Conservation (phyloP, 371 early-diverging fungal species). For the Umbelopsis sp. region DNA sequence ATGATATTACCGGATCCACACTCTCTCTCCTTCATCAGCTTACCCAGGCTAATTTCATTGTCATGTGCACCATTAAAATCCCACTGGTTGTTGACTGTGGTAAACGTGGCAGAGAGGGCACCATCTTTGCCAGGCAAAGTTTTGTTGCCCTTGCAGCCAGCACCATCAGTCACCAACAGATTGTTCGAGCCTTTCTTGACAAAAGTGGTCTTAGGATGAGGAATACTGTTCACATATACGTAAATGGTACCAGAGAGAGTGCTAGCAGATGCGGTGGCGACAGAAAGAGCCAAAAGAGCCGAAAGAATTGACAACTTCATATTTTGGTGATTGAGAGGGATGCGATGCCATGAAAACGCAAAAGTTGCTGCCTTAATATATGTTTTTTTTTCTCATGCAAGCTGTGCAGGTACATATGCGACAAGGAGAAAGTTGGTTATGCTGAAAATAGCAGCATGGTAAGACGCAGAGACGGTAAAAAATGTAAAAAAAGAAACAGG, state of each 20-base stretch:
- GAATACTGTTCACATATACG: slow-evolving; percentile 20
- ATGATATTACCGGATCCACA: too few species aligned
- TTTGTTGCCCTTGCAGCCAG: slow-evolving; percentile 5
- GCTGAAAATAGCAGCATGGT: too few species aligned
- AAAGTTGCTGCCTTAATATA: too few species aligned
- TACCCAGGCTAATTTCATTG: slow-evolving; percentile 24
- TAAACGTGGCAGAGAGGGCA: not conserved
- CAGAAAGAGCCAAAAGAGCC: not conserved
- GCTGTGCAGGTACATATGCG: too few species aligned
- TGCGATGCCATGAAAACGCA: too few species aligned
- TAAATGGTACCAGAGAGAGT: not conserved
- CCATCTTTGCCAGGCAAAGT: not conserved
- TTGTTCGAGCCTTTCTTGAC: slow-evolving; percentile 20
- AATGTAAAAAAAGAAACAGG: too few species aligned
- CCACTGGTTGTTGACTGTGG: slow-evolving; percentile 20
- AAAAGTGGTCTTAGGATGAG: slow-evolving; percentile 22
- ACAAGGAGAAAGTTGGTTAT: too few species aligned
- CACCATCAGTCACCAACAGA: slow-evolving; percentile 21
- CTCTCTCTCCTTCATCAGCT: not conserved
- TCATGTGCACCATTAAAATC: slow-evolving; percentile 22
- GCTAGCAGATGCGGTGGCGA: not conserved
- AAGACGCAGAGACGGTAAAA: too few species aligned
- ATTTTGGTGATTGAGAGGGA: too few species aligned
- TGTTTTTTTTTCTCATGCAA: too few species aligned
- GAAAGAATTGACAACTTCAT: not conserved